Conservation (phyloP, 257 asterid species). For the Sherardia arvensis region DNA sequence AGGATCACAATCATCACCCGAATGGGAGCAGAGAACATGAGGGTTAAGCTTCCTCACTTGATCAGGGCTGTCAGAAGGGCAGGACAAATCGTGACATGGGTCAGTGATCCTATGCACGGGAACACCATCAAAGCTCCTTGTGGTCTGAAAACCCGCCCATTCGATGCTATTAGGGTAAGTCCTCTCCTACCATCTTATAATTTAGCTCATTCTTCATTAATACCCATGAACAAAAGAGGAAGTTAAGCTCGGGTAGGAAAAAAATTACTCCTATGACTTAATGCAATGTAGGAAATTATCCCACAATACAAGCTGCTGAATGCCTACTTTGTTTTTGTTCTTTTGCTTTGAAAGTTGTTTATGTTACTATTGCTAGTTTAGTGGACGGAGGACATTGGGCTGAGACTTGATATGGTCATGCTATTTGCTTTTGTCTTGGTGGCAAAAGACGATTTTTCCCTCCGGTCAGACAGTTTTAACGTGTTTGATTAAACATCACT, state of each 20-base stretch:
- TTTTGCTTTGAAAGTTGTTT: background rate
- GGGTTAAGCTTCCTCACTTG: slow-evolving; percentile 75
- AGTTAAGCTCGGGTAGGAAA: background rate
- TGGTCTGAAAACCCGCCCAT: slow-evolving; percentile 76
- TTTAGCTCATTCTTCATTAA: too few species aligned
- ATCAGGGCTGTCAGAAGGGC: slow-evolving; percentile 79
- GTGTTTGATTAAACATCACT: background rate
- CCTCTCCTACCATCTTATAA: background rate
- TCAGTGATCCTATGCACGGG: slow-evolving; percentile 87
- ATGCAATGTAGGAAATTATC: background rate
- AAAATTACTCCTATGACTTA: background rate
- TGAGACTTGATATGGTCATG: background rate
- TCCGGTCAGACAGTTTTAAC: background rate
- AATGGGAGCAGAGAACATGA: slow-evolving; percentile 93
- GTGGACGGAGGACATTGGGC: background rate
- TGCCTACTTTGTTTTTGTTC: background rate
- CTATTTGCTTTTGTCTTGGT: background rate
- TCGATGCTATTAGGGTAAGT: slow-evolving; percentile 76
- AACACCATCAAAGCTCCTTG: slow-evolving; percentile 91
- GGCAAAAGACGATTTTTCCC: background rate
- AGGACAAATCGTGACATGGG: slow-evolving; percentile 82
- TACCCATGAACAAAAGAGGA: background rate
- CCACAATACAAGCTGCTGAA: background rate
- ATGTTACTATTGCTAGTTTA: background rate
- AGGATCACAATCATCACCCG: slow-evolving; percentile 72